These are phyloP conservation scores for Leersia perrieri DNA, from an alignment of 176 grass and related monocot species.

Conservation along the genomic window DNA sequence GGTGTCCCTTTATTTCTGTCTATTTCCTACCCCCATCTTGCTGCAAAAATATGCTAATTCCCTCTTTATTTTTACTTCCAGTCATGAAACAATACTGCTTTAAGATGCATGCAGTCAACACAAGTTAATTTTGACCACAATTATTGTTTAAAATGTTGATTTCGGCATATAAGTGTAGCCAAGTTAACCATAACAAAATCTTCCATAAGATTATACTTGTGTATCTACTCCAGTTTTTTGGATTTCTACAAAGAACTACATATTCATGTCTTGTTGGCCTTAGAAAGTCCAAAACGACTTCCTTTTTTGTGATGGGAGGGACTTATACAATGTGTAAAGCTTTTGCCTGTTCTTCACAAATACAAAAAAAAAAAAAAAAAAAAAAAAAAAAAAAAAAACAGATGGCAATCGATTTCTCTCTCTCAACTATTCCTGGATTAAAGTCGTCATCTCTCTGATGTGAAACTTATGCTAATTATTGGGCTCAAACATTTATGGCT, in stretches of 20 bases:
- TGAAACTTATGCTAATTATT: slow-evolving; percentile 18
- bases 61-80: neutral
- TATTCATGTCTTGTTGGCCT: neutral
- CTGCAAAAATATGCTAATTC: neutral
- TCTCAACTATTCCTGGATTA: slow-evolving; percentile 2
- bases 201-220: neutral
- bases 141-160: neutral
- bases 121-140: neutral
- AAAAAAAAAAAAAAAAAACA: neutral
- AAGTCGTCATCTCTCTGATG: slow-evolving; percentile 8
- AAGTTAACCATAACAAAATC: neutral
- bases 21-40: neutral
- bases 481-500: neutral
- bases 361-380: neutral
- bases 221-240: neutral
- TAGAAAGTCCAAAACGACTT: neutral
- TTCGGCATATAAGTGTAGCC: neutral
- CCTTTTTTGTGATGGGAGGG: neutral
- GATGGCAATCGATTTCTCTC: neutral
- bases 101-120: neutral
- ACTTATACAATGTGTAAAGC: neutral
- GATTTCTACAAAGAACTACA: neutral
- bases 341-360: neutral
- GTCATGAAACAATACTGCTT: neutral
- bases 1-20: neutral